Conservation (phyloP, 768 basidiomycete genomes). For the Mycena sanguinolenta region DNA sequence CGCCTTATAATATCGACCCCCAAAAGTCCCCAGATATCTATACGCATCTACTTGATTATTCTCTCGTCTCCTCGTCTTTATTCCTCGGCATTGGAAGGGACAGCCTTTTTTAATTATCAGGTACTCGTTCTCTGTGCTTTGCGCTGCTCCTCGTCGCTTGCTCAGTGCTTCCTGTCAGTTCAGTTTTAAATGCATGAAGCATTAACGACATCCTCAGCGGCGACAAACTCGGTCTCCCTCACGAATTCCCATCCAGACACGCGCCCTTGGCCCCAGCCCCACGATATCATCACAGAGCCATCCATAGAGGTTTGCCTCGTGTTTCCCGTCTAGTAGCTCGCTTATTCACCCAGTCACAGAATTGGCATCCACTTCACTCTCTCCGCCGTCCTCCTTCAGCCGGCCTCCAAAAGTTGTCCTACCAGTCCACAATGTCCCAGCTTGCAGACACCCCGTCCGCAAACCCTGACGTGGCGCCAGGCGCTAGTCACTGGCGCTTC, state of each 20-base stretch:
- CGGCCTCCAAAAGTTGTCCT: slow-evolving; percentile 54
- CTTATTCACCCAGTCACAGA: slow-evolving; percentile 51
- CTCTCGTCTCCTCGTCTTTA: slow-evolving; percentile 38
- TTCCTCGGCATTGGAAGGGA: slow-evolving; percentile 42
- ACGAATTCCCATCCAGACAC: slow-evolving; percentile 52
- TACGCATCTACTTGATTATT: slow-evolving; percentile 41
- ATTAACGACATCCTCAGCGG: slow-evolving; percentile 64
- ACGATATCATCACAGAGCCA: slow-evolving; percentile 56
- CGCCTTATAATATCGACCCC: slow-evolving; percentile 66
- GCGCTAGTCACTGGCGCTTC: slow-evolving; percentile 71
- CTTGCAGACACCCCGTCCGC: slow-evolving; percentile 57
- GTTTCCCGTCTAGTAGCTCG: slow-evolving; percentile 40
- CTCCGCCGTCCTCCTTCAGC: slow-evolving; percentile 48
- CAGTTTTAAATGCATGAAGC: slow-evolving; percentile 79
- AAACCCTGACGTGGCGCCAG: slow-evolving; percentile 55
- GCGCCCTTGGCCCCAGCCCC: slow-evolving; percentile 64
- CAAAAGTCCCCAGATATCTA: slow-evolving; percentile 39
- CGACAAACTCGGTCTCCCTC: slow-evolving; percentile 57
- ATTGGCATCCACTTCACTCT: slow-evolving; percentile 60
- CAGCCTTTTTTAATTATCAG: slow-evolving; percentile 58
- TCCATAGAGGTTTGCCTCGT: slow-evolving; percentile 62
- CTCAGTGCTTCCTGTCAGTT: slow-evolving; percentile 42
- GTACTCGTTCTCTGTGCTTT: slow-evolving; percentile 37
- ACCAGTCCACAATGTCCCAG: slow-evolving; percentile 59
- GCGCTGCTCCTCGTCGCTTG: slow-evolving; percentile 45